Evolutionary conservation across 2,329 filamentous ascomycete species (phyloP), one percentile per base, ranked within the genome.

Genomic region (Fusarium graminum): DNA sequence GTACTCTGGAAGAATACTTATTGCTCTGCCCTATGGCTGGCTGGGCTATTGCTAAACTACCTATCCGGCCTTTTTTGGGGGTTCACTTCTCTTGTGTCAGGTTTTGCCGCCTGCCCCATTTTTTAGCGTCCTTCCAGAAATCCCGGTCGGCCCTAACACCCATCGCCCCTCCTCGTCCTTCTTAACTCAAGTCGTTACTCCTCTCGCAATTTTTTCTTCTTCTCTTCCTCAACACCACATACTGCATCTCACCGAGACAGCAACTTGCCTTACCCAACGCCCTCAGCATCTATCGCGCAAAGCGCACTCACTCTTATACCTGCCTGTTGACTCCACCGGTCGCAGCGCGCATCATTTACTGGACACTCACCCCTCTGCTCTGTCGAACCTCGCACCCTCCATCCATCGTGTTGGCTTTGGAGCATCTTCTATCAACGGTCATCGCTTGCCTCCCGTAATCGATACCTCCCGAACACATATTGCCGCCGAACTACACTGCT

Each of bases 401-500:
- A 43, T 45, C 32, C 28, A 65, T 57, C 42, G 47, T 61, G 61
- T 59, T 68, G 65, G 52, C 42, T 30, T 66, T 54, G 52, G 45
- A 63, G 45, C 42, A 38, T 41, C 52, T 32, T 59, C 41, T 63
- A 36, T 63, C 53, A 45, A 47, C 62, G 57, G 62, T 57, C 54
- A 55, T 56, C 47, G 57, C 46, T 52, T 63, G 57, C 49, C 49
- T 50, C 45, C 47, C 64, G 59, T 63, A 69, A 70, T 59, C 71
- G 63, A 67, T 52, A 58, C 45, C 47, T 57, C 40, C 64, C 67
- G 69, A 67, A 72, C 75, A 76, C 71, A 70, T 76, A 77, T 72
- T 52, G 70, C 63, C 58, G 59, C 71, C 69, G 68, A 74, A 67
- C 68, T 72, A 79, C 74, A 76, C 77, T 77, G 76, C 78, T 91